Conservation (phyloP, 768 basidiomycete genomes). For the Boletus bicolor region DNA sequence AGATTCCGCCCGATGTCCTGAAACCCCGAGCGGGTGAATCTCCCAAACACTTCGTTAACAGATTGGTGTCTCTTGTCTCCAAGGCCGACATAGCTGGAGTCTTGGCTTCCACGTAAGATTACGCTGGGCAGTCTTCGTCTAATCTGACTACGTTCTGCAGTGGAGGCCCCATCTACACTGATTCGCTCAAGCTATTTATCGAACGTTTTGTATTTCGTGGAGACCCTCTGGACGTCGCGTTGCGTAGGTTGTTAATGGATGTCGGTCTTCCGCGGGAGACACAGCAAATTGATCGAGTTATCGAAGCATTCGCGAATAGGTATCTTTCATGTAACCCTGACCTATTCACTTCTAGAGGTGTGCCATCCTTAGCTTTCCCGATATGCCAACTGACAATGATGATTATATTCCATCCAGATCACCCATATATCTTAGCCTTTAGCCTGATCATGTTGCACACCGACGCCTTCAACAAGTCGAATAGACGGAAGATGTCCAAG, state of each 20-base stretch:
- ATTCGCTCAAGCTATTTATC: constrained; percentile 71
- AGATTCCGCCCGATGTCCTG: constrained; percentile 44
- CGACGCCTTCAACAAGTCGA: constrained; percentile 96
- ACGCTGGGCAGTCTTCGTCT: constrained; percentile 1
- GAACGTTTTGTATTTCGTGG: constrained; percentile 71
- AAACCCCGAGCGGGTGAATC: constrained; percentile 63
- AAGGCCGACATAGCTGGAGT: constrained; percentile 79
- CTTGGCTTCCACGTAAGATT: constrained; percentile 71
- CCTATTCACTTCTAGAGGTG: constrained; percentile 77
- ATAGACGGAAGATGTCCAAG: constrained; percentile 97
- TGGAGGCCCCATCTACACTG: constrained; percentile 63
- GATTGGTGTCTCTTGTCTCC: constrained; percentile 61
- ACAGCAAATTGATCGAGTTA: constrained; percentile 96
- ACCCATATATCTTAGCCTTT: constrained; percentile 94
- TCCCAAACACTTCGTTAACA: constrained; percentile 62
- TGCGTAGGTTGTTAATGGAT: constrained; percentile 88
- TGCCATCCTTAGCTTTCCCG: constrained; percentile 10
- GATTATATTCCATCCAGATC: constrained; percentile 48
- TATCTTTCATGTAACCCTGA: constrained; percentile 82
- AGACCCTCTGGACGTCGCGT: constrained; percentile 86
- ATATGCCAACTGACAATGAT: not conserved
- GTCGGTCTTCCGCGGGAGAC: constrained; percentile 92
- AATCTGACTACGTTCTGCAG: constrained; percentile 38
- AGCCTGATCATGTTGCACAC: constrained; percentile 99
- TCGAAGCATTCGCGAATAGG: constrained; percentile 88